Evolutionary conservation across 78 protist genomes (phyloP), one percentile per base, ranked within the genome.

Genomic region (Creolimax fragrantissima): DNA sequence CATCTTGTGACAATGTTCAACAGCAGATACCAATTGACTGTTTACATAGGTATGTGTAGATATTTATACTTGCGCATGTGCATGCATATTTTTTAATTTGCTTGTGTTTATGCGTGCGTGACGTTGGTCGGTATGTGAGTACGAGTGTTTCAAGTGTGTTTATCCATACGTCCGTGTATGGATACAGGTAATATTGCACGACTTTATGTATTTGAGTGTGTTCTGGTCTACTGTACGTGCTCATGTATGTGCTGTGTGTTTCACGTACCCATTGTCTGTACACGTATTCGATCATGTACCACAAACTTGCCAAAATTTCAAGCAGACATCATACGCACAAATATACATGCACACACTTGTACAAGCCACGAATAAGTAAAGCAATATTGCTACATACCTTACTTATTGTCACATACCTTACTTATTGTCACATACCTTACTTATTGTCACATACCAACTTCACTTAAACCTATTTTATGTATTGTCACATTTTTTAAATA

Each of bases 1-100:
- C 35, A 5, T 90, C 42, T 32, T 39, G 45, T 91, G 93, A 89
- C 86, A 3, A 58, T 93, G 90, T 3, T 90, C 95, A 11, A 89
- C 32, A 5, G 93, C 93, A 3, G 41, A 4, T 35, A 94, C 37
- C 5, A 95, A 2, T 39, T 95, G 86, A 6, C 86, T 6, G 86
- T 35, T 36, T 47, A 47, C 11, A 47, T 47, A 47, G 7, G 11
- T 47, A 47, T 47, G 11, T 47, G 11, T 47, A 47, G 7, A 47
- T 47, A 47, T 47, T 24, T 47, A 47, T 47, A 47, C 74, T 47
- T n/a, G n/a, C n/a, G 11, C 11, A 47, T 47, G 74, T 47, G 11
- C 11, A 47, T 47, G 11, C 11, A 47, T 47, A 47, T 47, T 24
- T 47, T 24, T 47, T 24, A 47, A 11, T 47, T 24, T 47, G 11